phyloP scores from a whole-genome alignment of 129 eudicot genomes.

The Oenanthe sinensis region DNA sequence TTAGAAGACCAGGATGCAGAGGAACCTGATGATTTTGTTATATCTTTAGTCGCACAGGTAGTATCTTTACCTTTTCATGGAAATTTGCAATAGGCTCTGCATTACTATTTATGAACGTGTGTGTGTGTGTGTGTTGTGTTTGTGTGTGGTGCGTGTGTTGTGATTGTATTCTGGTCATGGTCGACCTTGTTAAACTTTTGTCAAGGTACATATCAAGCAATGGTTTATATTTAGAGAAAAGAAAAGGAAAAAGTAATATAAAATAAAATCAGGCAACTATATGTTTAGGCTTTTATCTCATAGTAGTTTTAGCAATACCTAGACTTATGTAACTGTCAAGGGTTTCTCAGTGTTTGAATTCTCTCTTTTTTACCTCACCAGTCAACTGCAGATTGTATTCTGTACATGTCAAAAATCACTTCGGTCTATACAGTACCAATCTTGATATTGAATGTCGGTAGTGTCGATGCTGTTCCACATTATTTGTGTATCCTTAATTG shows the following conservation, averaged over 20 bases:
- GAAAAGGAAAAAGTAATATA: not conserved
- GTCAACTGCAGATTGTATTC: not conserved
- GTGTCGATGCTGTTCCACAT: not conserved
- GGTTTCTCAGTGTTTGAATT: not conserved
- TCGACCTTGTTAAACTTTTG: not conserved
- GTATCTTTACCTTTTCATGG: constrained; percentile 1
- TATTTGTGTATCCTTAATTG: not conserved
- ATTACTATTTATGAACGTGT: not conserved
- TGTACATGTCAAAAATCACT: not conserved
- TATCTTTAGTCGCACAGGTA: constrained; percentile 83
- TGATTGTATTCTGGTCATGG: not conserved
- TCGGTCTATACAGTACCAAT: not conserved
- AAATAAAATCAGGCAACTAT: too few species aligned
- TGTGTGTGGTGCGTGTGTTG: not conserved
- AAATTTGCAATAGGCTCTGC: not conserved
- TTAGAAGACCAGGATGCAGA: constrained; percentile 97
- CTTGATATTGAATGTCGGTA: not conserved
- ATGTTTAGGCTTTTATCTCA: too few species aligned
- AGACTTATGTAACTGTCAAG: not conserved
- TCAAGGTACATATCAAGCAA: not conserved
- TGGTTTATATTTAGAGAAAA: not conserved
- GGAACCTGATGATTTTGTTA: constrained; percentile 95
- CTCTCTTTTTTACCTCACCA: not conserved
- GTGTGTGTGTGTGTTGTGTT: not conserved
- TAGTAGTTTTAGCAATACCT: not conserved